Evolutionary conservation across 1,139 yeast species (phyloP), one percentile per base, ranked within the genome.

Genomic region (Pneumocystis carinii): DNA sequence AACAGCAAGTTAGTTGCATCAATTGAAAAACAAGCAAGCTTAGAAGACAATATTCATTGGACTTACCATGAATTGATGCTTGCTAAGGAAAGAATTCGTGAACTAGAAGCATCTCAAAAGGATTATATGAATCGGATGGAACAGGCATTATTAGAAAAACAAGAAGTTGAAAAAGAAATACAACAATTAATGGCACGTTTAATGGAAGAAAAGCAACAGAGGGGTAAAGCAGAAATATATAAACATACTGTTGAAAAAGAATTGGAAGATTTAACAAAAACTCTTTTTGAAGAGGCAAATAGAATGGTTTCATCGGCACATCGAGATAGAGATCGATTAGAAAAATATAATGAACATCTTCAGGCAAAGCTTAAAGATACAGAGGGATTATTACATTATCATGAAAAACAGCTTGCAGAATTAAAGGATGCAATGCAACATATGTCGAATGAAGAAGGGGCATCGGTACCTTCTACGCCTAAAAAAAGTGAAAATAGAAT

Each of bases 211-310:
- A 59, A 64, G 6, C 61, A 61, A 19, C 66, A 64, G 19, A 65
- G 73, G 61, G 71, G 71, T 24, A 76, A 72, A 7, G 83, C 85
- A 1, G 86, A 83, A 68, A 72, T 75, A 19, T 83, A 83, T 69
- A 78, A 80, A 63, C 74, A 76, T 63, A 75, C 76, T 67, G 74
- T 85, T 59, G 79, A 83, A 66, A 81, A 76, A n/a, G 90, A 85
- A 70, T 84, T 84, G 62, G 89, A 85, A 71, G 89, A 86, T 64
- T 75, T 85, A 68, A 81, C 86, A 0, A 85, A 84, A 10, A 80
- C 85, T 14, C 75, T 85, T 65, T 86, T 85, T 72, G 83, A 80
- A 68, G 87, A 85, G 71, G 90, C 90, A 61, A 85, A 85, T 71
- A 76, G 77, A 62, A 83, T 84, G 84, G 90, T 85, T n/a, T 81